phyloP scores from a whole-genome alignment of 164 flowering plant species.

The Macadamia integrifolia region DNA sequence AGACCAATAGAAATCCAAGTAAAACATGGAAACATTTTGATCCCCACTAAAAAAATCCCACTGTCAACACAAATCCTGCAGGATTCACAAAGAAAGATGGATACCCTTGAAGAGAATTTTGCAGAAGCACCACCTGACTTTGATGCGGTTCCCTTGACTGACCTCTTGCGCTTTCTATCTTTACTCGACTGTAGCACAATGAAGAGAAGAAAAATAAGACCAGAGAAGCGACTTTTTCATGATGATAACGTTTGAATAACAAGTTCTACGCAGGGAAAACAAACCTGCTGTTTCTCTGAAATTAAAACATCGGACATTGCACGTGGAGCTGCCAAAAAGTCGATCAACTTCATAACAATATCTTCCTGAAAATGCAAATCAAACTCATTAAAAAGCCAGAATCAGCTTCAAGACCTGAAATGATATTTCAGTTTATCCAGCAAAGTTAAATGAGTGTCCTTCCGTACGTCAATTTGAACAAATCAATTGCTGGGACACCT shows the following conservation, averaged over 20 bases:
- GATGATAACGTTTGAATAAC: not conserved
- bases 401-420: not conserved
- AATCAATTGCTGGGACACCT: not conserved
- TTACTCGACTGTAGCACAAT: slow-evolving; percentile 39
- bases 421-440: not conserved
- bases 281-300: slow-evolving; percentile 76
- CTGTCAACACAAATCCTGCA: not conserved
- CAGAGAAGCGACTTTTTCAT: not conserved
- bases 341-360: slow-evolving; percentile 59
- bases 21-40: not conserved
- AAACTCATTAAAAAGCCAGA: slow-evolving; percentile 5
- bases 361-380: slow-evolving; percentile 65
- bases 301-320: slow-evolving; percentile 60
- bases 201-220: not conserved
- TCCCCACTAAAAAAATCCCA: not conserved
- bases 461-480: not conserved
- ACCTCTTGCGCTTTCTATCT: slow-evolving; percentile 68
- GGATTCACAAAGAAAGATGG: slow-evolving; percentile 1
- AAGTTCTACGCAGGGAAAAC: slow-evolving; percentile 2
- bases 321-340: slow-evolving; percentile 78
- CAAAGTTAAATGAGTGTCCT: not conserved
- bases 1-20: not conserved
- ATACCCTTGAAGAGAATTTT: slow-evolving; percentile 60
- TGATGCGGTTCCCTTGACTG: slow-evolving; percentile 32
- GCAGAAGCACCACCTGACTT: slow-evolving; percentile 40